Percentiles rank a stretch among this genome's conserved stretches.
phyloP scores from a whole-genome alignment of 495 filamentous ascomycete genomes.

The Penicillium parvum region DNA sequence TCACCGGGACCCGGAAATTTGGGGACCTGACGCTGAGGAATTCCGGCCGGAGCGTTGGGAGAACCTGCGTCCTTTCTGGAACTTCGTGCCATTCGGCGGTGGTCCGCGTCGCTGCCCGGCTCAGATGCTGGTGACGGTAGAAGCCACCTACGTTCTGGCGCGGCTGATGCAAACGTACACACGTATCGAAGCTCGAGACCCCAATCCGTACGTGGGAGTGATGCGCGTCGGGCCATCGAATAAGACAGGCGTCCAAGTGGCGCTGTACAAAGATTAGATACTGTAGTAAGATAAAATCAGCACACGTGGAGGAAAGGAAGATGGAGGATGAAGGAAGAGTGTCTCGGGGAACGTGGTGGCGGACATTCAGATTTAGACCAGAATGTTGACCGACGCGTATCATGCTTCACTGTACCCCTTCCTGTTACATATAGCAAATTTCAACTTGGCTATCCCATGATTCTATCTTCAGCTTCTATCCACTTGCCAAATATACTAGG shows the following conservation, averaged over 20 bases:
- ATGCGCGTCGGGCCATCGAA: conserved; percentile 3
- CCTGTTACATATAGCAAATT: too few species aligned
- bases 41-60: conserved; percentile 50
- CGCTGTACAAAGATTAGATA: neutral
- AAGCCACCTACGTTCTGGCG: conserved; percentile 43
- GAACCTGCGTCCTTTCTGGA: conserved; percentile 17
- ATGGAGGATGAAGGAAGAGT: too few species aligned
- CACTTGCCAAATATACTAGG: too few species aligned
- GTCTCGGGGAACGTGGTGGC: too few species aligned
- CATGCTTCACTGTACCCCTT: too few species aligned
- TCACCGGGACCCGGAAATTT: conserved; percentile 43
- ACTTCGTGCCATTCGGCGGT: conserved; percentile 37
- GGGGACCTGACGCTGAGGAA: conserved; percentile 40
- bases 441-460: too few species aligned
- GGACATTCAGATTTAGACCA: too few species aligned
- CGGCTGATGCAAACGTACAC: conserved; percentile 2
- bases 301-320: too few species aligned
- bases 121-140: conserved; percentile 46
- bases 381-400: too few species aligned
- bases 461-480: too few species aligned
- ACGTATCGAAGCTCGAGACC: conserved; percentile 1
- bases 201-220: neutral
- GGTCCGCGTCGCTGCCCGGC: conserved; percentile 72
- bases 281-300: neutral
- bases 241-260: conserved; percentile 1